phyloP scores from a whole-genome alignment of 78 protist species.

The Dictyostelium firmibasis region DNA sequence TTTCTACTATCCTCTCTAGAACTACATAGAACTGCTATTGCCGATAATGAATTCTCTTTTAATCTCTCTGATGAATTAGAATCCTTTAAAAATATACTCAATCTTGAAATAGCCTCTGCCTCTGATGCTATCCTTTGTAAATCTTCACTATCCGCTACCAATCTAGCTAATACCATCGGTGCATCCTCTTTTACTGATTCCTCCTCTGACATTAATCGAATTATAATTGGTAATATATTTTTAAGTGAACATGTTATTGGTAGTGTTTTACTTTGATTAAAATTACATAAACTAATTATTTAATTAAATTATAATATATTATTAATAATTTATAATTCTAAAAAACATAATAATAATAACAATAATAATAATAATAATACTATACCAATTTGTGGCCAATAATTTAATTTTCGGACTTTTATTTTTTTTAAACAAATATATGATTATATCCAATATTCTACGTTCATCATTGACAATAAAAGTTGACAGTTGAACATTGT shows the following conservation, averaged over 20 bases:
- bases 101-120: constrained; percentile 65
- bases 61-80: constrained; percentile 26
- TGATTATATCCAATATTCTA: constrained; percentile 9
- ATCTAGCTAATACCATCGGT: constrained; percentile 64
- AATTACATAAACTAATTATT: constrained; percentile 38
- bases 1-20: constrained; percentile 71
- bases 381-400: constrained; percentile 52
- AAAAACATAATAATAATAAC: neutral
- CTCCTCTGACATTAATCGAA: constrained; percentile 64
- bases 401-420: constrained; percentile 35
- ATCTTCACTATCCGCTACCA: constrained; percentile 69
- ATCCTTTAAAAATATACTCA: constrained; percentile 59
- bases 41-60: constrained; percentile 59
- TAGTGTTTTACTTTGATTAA: constrained; percentile 43
- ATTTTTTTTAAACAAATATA: constrained; percentile 13
- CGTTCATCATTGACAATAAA: neutral
- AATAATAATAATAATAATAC: neutral
- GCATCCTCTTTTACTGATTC: constrained; percentile 54
- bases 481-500: constrained; percentile 17
- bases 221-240: constrained; percentile 51
- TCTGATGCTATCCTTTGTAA: constrained; percentile 78
- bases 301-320: too few relatives aligned
- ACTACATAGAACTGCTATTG: constrained; percentile 69
- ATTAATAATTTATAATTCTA: too few relatives aligned
- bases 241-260: constrained; percentile 10